Conservation (phyloP, 192 early-diverging fungal genomes). For the Umbelopsis vinacea region DNA sequence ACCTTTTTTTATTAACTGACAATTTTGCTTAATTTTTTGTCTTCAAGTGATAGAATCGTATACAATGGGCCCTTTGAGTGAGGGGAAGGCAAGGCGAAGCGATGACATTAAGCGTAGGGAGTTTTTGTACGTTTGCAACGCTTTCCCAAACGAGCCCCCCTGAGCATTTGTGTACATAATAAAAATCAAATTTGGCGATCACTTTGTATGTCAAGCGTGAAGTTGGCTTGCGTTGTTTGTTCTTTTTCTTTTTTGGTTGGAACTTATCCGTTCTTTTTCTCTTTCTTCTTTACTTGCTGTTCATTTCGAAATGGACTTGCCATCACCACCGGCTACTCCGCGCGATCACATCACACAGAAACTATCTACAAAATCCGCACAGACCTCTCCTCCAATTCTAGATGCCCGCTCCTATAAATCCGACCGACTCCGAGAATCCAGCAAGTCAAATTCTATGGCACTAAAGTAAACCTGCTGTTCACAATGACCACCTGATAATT, state of each 20-base stretch:
- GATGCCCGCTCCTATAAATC: background rate
- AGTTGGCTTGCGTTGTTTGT: background rate
- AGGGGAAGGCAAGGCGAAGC: too few species aligned
- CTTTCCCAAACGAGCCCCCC: background rate
- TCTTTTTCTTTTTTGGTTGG: background rate
- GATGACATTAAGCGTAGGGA: background rate
- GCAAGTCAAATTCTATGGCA: background rate
- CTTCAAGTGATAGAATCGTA: too few species aligned
- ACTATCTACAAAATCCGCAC: background rate
- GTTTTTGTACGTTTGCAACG: background rate
- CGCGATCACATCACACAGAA: background rate
- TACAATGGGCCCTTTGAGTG: too few species aligned
- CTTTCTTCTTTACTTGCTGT: background rate
- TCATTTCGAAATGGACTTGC: constrained; percentile 13
- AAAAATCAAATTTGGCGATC: constrained; percentile 23
- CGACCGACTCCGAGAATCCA: background rate
- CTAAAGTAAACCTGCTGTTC: constrained; percentile 9
- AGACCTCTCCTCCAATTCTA: constrained; percentile 11
- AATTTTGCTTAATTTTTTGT: too few species aligned
- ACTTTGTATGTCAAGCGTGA: constrained; percentile 19
- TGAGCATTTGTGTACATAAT: constrained; percentile 22
- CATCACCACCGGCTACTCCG: constrained; percentile 21
- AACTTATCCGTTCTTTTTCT: background rate
- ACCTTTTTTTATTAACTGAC: too few species aligned
- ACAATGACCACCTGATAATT: background rate